A percentile compares a stretch with the other conserved stretches of the same genome.
phyloP scores from a whole-genome alignment of 2,329 filamentous ascomycete genomes.

The Fusarium verticillioides region DNA sequence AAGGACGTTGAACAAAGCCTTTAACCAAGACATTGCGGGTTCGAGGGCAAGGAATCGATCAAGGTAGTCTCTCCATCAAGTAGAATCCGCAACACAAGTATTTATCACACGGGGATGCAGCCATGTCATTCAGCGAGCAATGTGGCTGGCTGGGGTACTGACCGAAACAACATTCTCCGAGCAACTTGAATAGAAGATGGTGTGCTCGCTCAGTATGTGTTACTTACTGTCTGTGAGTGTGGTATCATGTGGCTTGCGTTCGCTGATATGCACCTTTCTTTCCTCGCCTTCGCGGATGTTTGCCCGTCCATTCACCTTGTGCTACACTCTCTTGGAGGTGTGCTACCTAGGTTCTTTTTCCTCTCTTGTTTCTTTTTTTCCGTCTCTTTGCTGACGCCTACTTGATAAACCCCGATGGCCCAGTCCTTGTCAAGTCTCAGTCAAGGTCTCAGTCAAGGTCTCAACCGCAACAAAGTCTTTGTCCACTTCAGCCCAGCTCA shows the following conservation, averaged over 20 bases:
- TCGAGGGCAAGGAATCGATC: background rate
- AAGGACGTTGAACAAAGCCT: background rate
- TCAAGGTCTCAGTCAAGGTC: background rate
- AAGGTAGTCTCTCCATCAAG: background rate
- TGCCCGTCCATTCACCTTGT: background rate
- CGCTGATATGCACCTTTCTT: conserved; percentile 21
- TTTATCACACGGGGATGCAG: background rate
- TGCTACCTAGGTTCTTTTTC: background rate
- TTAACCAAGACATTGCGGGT: background rate
- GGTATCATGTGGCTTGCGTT: conserved; percentile 14
- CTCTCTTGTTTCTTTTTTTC: background rate
- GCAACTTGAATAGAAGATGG: background rate
- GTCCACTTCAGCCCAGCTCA: background rate
- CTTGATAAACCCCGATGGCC: conserved; percentile 16
- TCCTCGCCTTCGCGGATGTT: background rate
- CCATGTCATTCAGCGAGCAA: background rate
- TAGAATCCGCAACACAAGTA: background rate
- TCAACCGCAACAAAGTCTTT: conserved; percentile 8
- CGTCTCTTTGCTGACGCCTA: background rate
- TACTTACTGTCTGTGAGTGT: background rate
- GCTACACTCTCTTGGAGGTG: background rate
- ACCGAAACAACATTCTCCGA: background rate
- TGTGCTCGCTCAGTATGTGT: conserved; percentile 10
- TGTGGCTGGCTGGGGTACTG: background rate
- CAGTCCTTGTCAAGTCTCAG: conserved; percentile 5